phyloP scores from a whole-genome alignment of 2,329 filamentous ascomycete species.

The Catunica adiposa region DNA sequence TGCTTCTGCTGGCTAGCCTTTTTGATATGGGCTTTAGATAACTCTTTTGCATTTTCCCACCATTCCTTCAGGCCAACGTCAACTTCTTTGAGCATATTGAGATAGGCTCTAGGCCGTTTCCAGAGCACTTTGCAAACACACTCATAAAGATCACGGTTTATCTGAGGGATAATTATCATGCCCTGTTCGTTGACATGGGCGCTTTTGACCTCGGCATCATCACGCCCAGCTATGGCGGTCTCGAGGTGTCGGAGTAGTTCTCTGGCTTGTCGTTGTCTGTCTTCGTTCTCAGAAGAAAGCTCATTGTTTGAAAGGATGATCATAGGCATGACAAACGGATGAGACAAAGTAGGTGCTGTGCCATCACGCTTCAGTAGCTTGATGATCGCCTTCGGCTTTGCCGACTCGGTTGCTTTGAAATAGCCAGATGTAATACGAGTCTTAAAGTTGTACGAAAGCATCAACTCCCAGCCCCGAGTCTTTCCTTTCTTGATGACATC shows the following conservation, averaged over 20 bases:
- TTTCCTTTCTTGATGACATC: slow-evolving; percentile 48
- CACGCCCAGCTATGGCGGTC: slow-evolving; percentile 42
- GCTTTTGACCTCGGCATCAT: slow-evolving; percentile 40
- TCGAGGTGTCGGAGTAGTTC: slow-evolving; percentile 45
- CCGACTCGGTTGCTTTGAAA: slow-evolving; percentile 43
- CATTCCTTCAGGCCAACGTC: slow-evolving; percentile 32
- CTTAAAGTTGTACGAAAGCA: slow-evolving; percentile 40
- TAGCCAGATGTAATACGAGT: slow-evolving; percentile 42
- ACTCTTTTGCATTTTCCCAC: slow-evolving; percentile 15
- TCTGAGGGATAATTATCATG: slow-evolving; percentile 37
- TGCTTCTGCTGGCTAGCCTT: neutral
- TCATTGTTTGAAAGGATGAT: slow-evolving; percentile 45
- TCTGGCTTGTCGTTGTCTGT: slow-evolving; percentile 45
- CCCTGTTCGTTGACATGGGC: slow-evolving; percentile 35
- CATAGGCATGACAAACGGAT: slow-evolving; percentile 41
- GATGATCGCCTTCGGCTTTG: slow-evolving; percentile 25
- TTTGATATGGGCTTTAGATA: neutral
- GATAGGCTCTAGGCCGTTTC: slow-evolving; percentile 46
- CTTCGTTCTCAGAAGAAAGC: slow-evolving; percentile 37
- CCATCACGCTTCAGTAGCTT: slow-evolving; percentile 33
- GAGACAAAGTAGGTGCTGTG: slow-evolving; percentile 29
- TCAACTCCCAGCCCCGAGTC: slow-evolving; percentile 48
- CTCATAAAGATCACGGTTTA: slow-evolving; percentile 46
- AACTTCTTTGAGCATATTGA: slow-evolving; percentile 35
- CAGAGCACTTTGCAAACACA: slow-evolving; percentile 46